Evolutionary conservation across 495 filamentous ascomycete species (phyloP).

Genomic region (Hypoxylon rickii): DNA sequence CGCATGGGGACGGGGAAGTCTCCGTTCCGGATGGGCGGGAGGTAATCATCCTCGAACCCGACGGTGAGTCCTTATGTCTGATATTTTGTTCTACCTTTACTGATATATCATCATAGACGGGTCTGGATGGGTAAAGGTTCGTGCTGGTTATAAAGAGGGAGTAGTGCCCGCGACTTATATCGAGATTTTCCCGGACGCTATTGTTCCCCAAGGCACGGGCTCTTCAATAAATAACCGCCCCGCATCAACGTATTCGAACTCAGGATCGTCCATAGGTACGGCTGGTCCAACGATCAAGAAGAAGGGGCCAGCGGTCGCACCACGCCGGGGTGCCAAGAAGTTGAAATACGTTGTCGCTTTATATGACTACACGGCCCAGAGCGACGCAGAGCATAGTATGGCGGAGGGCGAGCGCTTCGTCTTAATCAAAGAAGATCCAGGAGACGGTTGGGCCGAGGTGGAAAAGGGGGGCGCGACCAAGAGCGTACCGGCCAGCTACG

Average conservation of each 20-base stretch:
- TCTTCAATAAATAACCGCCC: slow-evolving; percentile 55
- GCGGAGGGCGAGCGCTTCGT: slow-evolving; percentile 89
- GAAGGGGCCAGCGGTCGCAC: slow-evolving; percentile 91
- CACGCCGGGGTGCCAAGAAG: slow-evolving; percentile 90
- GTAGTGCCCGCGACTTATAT: slow-evolving; percentile 83
- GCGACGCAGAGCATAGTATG: slow-evolving; percentile 88
- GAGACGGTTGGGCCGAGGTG: slow-evolving; percentile 96
- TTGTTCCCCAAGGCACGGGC: slow-evolving; percentile 56
- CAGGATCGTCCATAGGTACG: slow-evolving; percentile 70
- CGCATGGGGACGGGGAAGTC: slow-evolving; percentile 77
- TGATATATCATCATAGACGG: slow-evolving; percentile 65
- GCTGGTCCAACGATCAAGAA: slow-evolving; percentile 64
- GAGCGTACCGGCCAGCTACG: slow-evolving; percentile 92
- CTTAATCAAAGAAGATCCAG: slow-evolving; percentile 77
- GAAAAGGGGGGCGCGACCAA: slow-evolving; percentile 88
- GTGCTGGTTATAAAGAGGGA: slow-evolving; percentile 69
- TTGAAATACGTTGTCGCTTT: slow-evolving; percentile 91
- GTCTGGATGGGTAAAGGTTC: slow-evolving; percentile 86
- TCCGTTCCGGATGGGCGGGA: slow-evolving; percentile 77
- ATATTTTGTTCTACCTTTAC: slow-evolving; percentile 1
- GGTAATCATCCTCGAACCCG: slow-evolving; percentile 78
- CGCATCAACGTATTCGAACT: slow-evolving; percentile 77
- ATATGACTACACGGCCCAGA: slow-evolving; percentile 88
- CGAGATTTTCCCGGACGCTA: slow-evolving; percentile 53
- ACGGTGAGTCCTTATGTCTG: slow-evolving; percentile 65